Base-by-base conservation (phyloP, 805 yeast genomes). In the Vanderwaltozyma verrucispora region DNA sequence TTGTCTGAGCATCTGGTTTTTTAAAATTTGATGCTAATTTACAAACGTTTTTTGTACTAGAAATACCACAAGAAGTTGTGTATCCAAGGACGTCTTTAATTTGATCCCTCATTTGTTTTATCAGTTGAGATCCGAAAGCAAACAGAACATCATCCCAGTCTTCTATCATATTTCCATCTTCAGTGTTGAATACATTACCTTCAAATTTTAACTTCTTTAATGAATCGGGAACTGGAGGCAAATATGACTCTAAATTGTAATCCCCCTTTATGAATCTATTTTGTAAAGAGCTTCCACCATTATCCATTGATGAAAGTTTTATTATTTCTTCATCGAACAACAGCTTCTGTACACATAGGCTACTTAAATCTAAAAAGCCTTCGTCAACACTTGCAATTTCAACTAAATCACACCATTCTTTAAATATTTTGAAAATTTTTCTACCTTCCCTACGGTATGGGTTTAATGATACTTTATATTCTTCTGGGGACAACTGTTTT, bases 361-460 rank as follows among this genome's bases (percentile, higher is more conserved):
- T 63, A 0, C 96, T 95, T 29, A 92, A 57, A 60, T 92, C 96
- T 47, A 92, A 46, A 53, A 81, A 92, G 34, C 87, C 78, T 60
- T 92, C 98, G 60, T 92, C 98, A 15, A 88, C 92, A 60, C 96
- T 86, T 0, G 96, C 97, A 61, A 88, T 88, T 56, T 92, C 95
- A 1, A 86, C 85, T 13, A 69, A 48, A 40, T 75, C 80, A 53
- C 89, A 83, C 41, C 69, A 65, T 7, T 63, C 54, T 39, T 71
- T 71, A 49, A 92, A 70, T 0, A 89, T 62, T 26, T 73, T 65
- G 52, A 86, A 67, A 41, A 92, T 78, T 57, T 81, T 83, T 14
- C 95, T 65, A 41, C 92, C 79, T 51, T 86, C 95, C 41, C 95
- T 62, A 42, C 98, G 67, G 53, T 89, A 92, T 0, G 95, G 95